phyloP scores from a whole-genome alignment of 176 grass and related monocot genomes.

The Neostapfia colusana region DNA sequence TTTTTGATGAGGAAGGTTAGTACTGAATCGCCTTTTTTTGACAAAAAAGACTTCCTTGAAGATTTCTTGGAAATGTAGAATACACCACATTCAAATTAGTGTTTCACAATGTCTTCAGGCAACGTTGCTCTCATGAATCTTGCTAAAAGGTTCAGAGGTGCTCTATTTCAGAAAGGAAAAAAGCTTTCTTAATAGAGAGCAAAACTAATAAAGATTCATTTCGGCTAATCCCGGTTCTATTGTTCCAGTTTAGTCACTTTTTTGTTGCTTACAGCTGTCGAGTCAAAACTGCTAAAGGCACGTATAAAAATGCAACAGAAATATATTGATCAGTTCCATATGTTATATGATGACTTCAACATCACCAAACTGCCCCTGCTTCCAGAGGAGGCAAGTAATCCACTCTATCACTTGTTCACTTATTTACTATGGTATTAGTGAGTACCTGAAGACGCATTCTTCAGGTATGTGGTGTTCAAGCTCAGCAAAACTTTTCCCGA shows the following conservation, averaged over 20 bases:
- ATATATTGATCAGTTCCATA: constrained; percentile 92
- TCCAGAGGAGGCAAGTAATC: constrained; percentile 73
- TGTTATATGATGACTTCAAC: constrained; percentile 96
- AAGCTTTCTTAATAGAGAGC: not conserved
- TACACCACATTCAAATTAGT: not conserved
- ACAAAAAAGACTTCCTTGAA: not conserved
- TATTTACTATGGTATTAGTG: not conserved
- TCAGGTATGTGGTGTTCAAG: constrained; percentile 90
- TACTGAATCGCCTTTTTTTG: not conserved
- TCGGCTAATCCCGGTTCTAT: not conserved
- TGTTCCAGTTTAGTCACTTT: constrained; percentile 25
- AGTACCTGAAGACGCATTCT: constrained; percentile 22
- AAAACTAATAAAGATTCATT: constrained; percentile 7
- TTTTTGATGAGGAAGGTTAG: constrained; percentile 94
- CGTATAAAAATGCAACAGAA: constrained; percentile 96
- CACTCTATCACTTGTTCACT: not conserved
- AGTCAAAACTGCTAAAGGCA: constrained; percentile 84
- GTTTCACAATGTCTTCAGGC: constrained; percentile 13
- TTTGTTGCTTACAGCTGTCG: constrained; percentile 58
- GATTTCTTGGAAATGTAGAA: constrained; percentile 20
- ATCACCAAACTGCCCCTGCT: constrained; percentile 97
- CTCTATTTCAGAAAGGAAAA: constrained; percentile 1
- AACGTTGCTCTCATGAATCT: constrained; percentile 3
- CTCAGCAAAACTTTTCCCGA: constrained; percentile 69
- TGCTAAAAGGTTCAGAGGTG: not conserved